Percentiles rank a stretch among this genome's conserved stretches.
Evolutionary conservation across 768 basidiomycete genomes (phyloP).

Genomic region (Neoboletus brunneissimus): DNA sequence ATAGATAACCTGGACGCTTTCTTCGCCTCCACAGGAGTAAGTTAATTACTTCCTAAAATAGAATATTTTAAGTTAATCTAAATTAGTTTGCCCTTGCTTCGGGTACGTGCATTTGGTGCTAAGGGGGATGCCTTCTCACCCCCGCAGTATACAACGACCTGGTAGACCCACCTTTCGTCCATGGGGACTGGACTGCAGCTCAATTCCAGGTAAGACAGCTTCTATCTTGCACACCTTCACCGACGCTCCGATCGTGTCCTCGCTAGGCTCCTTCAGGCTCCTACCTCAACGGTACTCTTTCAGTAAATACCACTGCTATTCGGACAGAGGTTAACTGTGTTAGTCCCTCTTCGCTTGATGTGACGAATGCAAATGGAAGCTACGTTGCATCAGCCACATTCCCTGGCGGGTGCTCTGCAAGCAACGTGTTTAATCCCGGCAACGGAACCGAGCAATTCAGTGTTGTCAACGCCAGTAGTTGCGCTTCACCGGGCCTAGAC

Average conservation of each 20-base stretch:
- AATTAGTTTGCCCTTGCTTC: constrained; percentile 33
- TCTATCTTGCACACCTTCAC: neutral
- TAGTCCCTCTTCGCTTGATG: constrained; percentile 33
- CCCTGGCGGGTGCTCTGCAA: constrained; percentile 43
- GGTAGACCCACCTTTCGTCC: constrained; percentile 57
- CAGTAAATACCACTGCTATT: constrained; percentile 49
- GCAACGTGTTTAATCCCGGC: constrained; percentile 36
- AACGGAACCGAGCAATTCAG: constrained; percentile 48
- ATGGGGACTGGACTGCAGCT: constrained; percentile 50
- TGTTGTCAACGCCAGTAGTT: constrained; percentile 39
- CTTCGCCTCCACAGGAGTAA: constrained; percentile 56
- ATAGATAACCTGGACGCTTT: constrained; percentile 49
- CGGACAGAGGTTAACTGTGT: constrained; percentile 47
- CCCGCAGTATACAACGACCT: constrained; percentile 37
- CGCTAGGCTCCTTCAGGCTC: constrained; percentile 41
- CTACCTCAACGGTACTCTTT: constrained; percentile 52
- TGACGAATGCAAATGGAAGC: constrained; percentile 22
- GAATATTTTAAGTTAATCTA: constrained; percentile 16
- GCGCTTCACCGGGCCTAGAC: constrained; percentile 28
- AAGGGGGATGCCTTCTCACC: neutral
- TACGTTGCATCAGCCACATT: constrained; percentile 46
- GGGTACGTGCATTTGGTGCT: constrained; percentile 10
- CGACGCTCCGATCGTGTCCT: neutral
- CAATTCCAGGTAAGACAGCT: constrained; percentile 44
- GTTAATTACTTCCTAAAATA: constrained; percentile 14